Evolutionary conservation across 75 land plant species (phyloP), one percentile per base, ranked within the genome.

Genomic region (Selaginella tamariscina): DNA sequence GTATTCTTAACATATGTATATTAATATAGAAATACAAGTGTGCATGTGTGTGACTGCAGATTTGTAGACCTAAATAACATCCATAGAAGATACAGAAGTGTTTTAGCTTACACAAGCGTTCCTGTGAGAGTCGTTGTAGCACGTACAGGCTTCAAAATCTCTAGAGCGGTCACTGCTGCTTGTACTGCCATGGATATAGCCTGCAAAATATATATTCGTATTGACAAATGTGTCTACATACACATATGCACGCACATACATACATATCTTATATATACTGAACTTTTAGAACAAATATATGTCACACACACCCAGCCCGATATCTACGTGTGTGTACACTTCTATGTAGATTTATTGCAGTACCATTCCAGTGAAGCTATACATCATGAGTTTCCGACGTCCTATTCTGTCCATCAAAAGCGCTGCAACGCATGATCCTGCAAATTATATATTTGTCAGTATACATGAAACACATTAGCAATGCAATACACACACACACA

Each of bases 351-450:
- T n/a, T n/a, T n/a, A n/a, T n/a, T n/a, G n/a, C n/a, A n/a, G n/a
- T n/a, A 86, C 97, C 97, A 91, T 91, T 75, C 87, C 89, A 32
- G 72, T 55, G 57, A 91, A 91, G 72, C 97, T 91, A 66, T 81
- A 66, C n/a, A 86, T 54, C 66, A 91, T 76, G 22, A 91, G 89
- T 0, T 71, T 76, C 59, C 74, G 88, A 62, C 97, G 85, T 56
- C 97, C 97, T 5, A 84, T 70, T 66, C 69, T 84, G 70, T 91
- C 97, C 89, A 91, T 91, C 72, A 91, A 73, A 70, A 72, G 68
- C 55, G 77, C 83, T 27, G 97, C 97, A 65, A 86, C 27, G 31
- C 77, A 56, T 54, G 97, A 91, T 9, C 84, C 97, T 91, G 81
- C 5, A 39, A 15, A 39, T 39, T 5, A 39, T 5, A 39, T 39